Evolutionary conservation across 2,329 filamentous ascomycete species (phyloP), one percentile per base, ranked within the genome.

Genomic region (Fusarium sacchari): DNA sequence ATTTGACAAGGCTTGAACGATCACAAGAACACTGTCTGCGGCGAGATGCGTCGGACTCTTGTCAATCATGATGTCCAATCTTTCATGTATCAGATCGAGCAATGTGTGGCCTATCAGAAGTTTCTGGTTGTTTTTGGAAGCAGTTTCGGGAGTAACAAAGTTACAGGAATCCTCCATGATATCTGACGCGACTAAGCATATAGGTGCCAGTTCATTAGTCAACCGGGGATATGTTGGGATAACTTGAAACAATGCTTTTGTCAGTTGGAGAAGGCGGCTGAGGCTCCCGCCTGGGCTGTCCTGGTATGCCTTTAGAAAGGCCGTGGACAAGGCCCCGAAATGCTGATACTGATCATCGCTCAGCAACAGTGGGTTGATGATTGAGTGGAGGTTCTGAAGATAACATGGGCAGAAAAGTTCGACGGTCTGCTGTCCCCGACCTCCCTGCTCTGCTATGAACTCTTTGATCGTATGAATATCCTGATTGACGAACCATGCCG

Each of bases 11-110:
- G 81, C 80, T 5, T 74, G 72, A 24, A 89, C 80, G 18, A 84
- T 78, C 22, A 60, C 65, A 20, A 78, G 74, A 2, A 86, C 83
- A 34, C 82, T 83, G 5, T 90, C 88, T 20, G 80, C 80, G 20
- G 81, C 82, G 24, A 91, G 80, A 55, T 83, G 83, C 15, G 88
- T 89, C 46, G 88, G 84, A 62, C 87, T 86, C 73, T 89, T 91
- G 36, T 90, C 88, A 47, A 91, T 85, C 61, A 88, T 83, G 7
- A 74, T 73, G 7, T 82, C 81, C 22, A 91, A 75, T 9, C 83
- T 83, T 11, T 75, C 74, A 4, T 86, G 85, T 42, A 86, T 81
- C 17, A 80, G 70, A 24, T 79, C 77, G 75, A 87, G 90, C 34
- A 86, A 82, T 5, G 80, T 71, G 60, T 88, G 81, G 2, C 83